Evolutionary conservation across 208 protist species (phyloP), one percentile per base, ranked within the genome.

Genomic region (Acanthamoeba triangularis): DNA sequence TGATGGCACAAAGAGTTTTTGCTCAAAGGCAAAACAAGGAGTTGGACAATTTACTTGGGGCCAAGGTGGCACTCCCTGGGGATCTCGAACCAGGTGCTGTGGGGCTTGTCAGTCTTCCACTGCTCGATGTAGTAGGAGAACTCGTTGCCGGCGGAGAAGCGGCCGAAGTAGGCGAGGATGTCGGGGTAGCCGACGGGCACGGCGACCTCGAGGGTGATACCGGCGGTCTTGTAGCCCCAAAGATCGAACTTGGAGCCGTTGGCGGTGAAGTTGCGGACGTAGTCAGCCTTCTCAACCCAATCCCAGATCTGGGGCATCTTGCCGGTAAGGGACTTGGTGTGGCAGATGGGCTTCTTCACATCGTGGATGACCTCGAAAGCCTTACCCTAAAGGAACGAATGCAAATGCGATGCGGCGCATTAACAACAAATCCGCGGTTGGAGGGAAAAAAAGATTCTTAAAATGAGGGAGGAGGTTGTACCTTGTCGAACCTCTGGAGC

Each of bases 401-500:
- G 2, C 52, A 56, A 56, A 13, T 1, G 18, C 49, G 52, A 56
- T 56, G n/a, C n/a, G 52, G 18, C 5, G 52, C 10, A 56, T 56
- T 56, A 67, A 67, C 14, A 30, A 67, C 8, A n/a, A 67, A 67
- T 67, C 1, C 14, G 25, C 3, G 4, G 33, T 67, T 30, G 28
- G 23, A 25, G 8, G 8, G 8, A 6, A 1, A 1, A 18, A 56
- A 13, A 0, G 8, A 1, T 56, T 3, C 2, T 56, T 3, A 18
- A 56, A 13, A 56, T 20, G 2, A 30, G 1, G 1, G 8, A 10
- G 59, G 16, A 80, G 16, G n/a, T 35, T 13, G 67, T 4, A 80
- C 69, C 69, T 80, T 80, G 33, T 80, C 69, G 33, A 80, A 80
- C 33, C 69, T 80, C 69, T 80, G 69, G 69, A 80, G 69, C 69